Evolutionary conservation across 2,329 filamentous ascomycete genomes (phyloP).

Genomic region (Monosporascus sp.): DNA sequence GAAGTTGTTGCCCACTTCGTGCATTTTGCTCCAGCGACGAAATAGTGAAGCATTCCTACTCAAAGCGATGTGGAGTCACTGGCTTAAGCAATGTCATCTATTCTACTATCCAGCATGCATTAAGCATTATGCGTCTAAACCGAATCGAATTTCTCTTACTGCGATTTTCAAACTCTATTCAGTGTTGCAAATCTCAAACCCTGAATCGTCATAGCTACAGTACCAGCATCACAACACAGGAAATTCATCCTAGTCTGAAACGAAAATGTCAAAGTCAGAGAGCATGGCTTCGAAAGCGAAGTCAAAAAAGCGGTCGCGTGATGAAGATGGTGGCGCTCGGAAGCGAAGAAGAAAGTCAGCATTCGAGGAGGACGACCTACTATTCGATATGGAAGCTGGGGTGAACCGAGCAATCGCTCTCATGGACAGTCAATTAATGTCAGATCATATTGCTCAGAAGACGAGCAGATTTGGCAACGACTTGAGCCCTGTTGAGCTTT

Average conservation of each 20-base stretch:
- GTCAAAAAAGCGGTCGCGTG: conserved; percentile 52
- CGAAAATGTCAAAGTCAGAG: conserved; percentile 12
- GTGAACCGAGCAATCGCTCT: conserved; percentile 75
- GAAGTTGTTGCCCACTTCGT: no score
- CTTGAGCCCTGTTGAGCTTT: conserved; percentile 76
- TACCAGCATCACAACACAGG: no score
- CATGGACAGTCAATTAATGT: conserved; percentile 78
- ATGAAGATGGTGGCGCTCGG: conserved; percentile 37
- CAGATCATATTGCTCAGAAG: conserved; percentile 79
- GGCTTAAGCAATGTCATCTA: no score
- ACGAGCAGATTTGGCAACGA: conserved; percentile 74
- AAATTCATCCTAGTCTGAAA: conserved; percentile 1
- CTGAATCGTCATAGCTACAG: no score
- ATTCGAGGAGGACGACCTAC: conserved; percentile 47
- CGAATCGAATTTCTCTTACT: neutral
- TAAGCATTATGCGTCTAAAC: neutral
- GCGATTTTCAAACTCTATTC: neutral
- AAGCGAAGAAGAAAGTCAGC: conserved; percentile 56
- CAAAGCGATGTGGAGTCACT: no score
- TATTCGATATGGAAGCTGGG: conserved; percentile 62
- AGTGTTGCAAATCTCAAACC: neutral
- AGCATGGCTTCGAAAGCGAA: conserved; percentile 22
- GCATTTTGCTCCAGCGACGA: no score
- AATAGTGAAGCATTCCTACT: no score
- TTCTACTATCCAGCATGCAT: no score